phyloP scores from a whole-genome alignment of 768 basidiomycete species.

The Sarcomyxa edulis region DNA sequence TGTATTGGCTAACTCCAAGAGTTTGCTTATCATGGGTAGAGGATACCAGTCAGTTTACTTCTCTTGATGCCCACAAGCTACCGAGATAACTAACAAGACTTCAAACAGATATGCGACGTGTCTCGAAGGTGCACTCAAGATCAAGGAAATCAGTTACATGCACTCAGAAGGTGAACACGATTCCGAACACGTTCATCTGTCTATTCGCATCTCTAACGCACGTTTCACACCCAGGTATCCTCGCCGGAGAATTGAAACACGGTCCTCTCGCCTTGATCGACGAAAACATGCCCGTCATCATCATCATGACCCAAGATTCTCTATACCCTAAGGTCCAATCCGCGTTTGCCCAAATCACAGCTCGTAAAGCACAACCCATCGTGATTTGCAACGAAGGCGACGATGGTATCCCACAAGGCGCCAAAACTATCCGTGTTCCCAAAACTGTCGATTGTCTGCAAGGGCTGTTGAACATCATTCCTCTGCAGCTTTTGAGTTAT shows the following conservation, averaged over 20 bases:
- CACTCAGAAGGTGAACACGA: conserved; percentile 75
- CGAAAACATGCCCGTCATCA: conserved; percentile 98
- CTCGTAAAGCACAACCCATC: conserved; percentile 93
- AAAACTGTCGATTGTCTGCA: conserved; percentile 93
- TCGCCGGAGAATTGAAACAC: conserved; percentile 98
- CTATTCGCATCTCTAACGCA: conserved; percentile 4
- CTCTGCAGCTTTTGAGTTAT: conserved; percentile 92
- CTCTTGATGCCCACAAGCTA: neutral
- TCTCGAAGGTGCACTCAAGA: conserved; percentile 96
- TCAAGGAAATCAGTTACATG: conserved; percentile 98
- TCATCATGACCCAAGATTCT: conserved; percentile 99
- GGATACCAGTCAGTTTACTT: conserved; percentile 74
- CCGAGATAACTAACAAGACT: conserved; percentile 7
- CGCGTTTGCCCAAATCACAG: conserved; percentile 94
- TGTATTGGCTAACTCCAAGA: conserved; percentile 71
- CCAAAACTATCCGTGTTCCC: conserved; percentile 91
- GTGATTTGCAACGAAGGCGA: conserved; percentile 95
- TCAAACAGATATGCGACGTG: conserved; percentile 80
- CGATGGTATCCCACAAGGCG: conserved; percentile 62
- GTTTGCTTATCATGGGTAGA: conserved; percentile 92
- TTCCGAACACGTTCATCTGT: no score
- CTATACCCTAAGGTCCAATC: conserved; percentile 97
- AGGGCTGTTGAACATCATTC: conserved; percentile 94
- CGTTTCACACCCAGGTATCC: conserved; percentile 54
- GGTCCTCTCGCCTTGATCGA: conserved; percentile 97